phyloP scores from a whole-genome alignment of 2,329 filamentous ascomycete species.

The Claviceps sp. region DNA sequence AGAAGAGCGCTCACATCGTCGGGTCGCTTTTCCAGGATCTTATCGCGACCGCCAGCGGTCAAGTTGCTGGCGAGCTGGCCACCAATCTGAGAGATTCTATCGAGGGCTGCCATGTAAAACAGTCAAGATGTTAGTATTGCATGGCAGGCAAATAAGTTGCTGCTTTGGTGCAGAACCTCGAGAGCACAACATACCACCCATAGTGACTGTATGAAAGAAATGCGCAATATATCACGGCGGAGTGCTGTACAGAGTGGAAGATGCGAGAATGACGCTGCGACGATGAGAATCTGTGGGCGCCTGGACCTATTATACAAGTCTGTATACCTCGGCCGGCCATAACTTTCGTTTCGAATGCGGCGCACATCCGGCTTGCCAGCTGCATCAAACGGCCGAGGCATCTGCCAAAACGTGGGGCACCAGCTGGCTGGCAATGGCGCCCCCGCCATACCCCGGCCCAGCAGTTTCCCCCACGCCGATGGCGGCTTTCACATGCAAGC shows the following conservation, averaged over 20 bases:
- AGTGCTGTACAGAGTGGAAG: neutral
- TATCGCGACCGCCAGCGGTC: slow-evolving; percentile 35
- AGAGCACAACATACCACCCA: slow-evolving; percentile 22
- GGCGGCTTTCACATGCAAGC: neutral
- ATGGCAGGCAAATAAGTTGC: neutral
- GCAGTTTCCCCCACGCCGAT: neutral
- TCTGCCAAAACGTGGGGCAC: slow-evolving; percentile 4
- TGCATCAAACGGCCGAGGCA: slow-evolving; percentile 6
- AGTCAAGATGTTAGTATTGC: neutral
- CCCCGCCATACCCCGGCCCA: neutral
- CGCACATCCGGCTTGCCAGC: slow-evolving; percentile 1
- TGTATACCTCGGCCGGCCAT: neutral
- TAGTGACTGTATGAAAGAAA: slow-evolving; percentile 11
- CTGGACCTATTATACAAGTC: slow-evolving; percentile 1
- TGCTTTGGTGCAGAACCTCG: neutral
- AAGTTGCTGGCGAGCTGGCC: slow-evolving; percentile 51
- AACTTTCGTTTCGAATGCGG: neutral
- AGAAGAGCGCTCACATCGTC: slow-evolving; percentile 41
- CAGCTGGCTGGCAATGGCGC: too few relatives aligned
- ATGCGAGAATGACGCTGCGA: neutral
- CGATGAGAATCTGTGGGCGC: slow-evolving; percentile 2
- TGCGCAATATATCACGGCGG: neutral
- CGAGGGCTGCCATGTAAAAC: slow-evolving; percentile 32
- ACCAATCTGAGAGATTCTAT: slow-evolving; percentile 46
- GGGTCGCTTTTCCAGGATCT: slow-evolving; percentile 50